A percentile compares a stretch with the other conserved stretches of the same genome.
These are phyloP conservation scores for Suillus discolor DNA, from an alignment of 768 basidiomycete species.

Conservation along the genomic window DNA sequence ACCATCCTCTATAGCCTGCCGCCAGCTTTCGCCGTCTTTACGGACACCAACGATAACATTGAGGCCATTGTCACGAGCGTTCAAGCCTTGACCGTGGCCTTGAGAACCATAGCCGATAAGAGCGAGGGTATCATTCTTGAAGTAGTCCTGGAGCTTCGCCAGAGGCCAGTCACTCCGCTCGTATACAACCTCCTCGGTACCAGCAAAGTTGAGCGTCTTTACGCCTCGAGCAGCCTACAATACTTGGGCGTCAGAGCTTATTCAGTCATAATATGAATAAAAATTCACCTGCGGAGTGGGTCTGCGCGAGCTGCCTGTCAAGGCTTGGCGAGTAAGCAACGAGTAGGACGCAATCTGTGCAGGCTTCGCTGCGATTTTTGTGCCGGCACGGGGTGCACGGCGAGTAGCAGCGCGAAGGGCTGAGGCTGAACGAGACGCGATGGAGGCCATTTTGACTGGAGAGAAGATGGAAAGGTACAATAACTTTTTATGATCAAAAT, in stretches of 20 bases:
- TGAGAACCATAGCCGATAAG: slow-evolving; percentile 99
- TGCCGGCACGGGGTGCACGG: slow-evolving; percentile 57
- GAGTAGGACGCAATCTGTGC: slow-evolving; percentile 68
- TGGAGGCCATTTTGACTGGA: slow-evolving; percentile 54
- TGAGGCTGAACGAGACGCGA: slow-evolving; percentile 66
- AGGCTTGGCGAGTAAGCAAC: slow-evolving; percentile 53
- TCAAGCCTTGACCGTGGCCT: slow-evolving; percentile 98
- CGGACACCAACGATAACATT: slow-evolving; percentile 99
- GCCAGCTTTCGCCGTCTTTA: slow-evolving; percentile 96
- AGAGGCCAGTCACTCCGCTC: slow-evolving; percentile 98
- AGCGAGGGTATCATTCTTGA: slow-evolving; percentile 99
- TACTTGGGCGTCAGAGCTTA: not conserved
- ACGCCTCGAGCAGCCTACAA: slow-evolving; percentile 67
- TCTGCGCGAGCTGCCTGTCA: slow-evolving; percentile 25
- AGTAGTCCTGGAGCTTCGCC: slow-evolving; percentile 98
- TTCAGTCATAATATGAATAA: slow-evolving; percentile 4
- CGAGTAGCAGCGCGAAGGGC: slow-evolving; percentile 67
- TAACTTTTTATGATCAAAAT: slow-evolving; percentile 1
- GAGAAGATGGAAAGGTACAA: slow-evolving; percentile 6
- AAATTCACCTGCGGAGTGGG: slow-evolving; percentile 39
- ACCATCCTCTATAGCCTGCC: slow-evolving; percentile 91
- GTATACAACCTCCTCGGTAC: slow-evolving; percentile 90
- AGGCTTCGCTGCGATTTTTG: slow-evolving; percentile 42
- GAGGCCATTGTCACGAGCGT: slow-evolving; percentile 98
- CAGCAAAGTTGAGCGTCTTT: slow-evolving; percentile 97